A percentile compares a stretch with the other conserved stretches of the same genome.
Conservation (phyloP, 164 flowering plant genomes). For the Dillenia turbinata region DNA sequence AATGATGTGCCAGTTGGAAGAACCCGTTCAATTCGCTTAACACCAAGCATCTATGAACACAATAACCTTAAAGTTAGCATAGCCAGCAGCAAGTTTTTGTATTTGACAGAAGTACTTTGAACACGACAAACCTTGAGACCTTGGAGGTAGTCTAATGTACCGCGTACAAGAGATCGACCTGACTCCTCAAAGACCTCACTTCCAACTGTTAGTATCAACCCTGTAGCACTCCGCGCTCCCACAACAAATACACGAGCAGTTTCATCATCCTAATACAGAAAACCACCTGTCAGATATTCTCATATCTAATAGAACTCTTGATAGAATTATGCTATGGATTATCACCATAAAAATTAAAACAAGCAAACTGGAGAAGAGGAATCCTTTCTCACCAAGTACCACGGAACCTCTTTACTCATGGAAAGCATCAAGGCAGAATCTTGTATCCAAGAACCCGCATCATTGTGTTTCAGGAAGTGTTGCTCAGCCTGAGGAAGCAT, state of each 20-base stretch:
- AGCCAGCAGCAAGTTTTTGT: background rate
- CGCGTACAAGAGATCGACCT: conserved; percentile 87
- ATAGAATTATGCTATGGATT: no score
- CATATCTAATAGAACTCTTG: no score
- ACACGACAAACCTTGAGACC: conserved; percentile 81
- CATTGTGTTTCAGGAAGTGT: conserved; percentile 93
- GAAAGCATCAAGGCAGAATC: conserved; percentile 96
- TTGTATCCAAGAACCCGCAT: conserved; percentile 97
- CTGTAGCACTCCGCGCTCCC: conserved; percentile 91
- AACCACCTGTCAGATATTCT: no score
- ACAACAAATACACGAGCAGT: conserved; percentile 76
- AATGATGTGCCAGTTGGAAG: conserved; percentile 90
- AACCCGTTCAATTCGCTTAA: conserved; percentile 88
- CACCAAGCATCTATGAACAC: conserved; percentile 90
- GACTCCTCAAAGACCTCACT: conserved; percentile 98
- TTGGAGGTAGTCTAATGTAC: conserved; percentile 89
- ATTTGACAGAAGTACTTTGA: background rate
- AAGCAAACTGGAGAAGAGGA: background rate
- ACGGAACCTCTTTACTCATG: conserved; percentile 91
- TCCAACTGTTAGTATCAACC: conserved; percentile 73
- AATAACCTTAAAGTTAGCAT: conserved; percentile 10
- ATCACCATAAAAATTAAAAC: background rate
- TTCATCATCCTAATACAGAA: conserved; percentile 77
- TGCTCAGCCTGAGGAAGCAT: conserved; percentile 72
- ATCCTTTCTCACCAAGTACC: conserved; percentile 75